Evolutionary conservation across 2,329 filamentous ascomycete genomes (phyloP), one percentile per base, ranked within the genome.

Genomic region (Colletotrichum chrysophilum): DNA sequence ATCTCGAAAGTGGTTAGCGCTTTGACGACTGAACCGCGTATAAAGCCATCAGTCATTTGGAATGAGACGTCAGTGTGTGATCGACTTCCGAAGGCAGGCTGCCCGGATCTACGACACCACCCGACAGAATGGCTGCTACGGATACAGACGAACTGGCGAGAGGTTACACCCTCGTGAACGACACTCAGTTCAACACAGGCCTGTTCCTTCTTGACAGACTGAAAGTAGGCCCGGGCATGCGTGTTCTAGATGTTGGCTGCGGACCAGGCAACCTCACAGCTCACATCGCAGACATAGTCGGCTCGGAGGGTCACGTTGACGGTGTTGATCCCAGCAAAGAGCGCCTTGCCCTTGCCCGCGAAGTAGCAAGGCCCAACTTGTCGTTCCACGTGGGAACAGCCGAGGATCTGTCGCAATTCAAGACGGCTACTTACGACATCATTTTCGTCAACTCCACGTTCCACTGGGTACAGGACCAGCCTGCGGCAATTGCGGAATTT

Each of bases 341-440:
- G 28, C 70, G 70, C 21, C 32, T 72, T 13, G 34, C 70, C 34
- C 70, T 72, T 13, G 70, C 70, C 9, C 52, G 16, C 7, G 7
- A 61, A 21, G n/a, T 18, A 8, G n/a, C 14, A n/a, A 28, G 13
- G 6, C 28, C 43, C 5, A 68, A 38, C 30, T 32, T 72, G 16
- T 43, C 56, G 1, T 72, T 72, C 16, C 52, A 62, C 28, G 48
- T 79, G 0, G 75, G 74, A 1, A 86, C 89, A 78, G 88, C 83
- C 7, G 80, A 79, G n/a, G 68, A 80, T 6, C 81, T 87, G 18
- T 80, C 84, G 2, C 76, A 80, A 3, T 88, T 85, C 65, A 78
- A 83, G 4, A 77, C 28, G 32, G 64, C 18, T 18, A 72, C 55
- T 30, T 72, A 83, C 0, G 85, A 85, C 5, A 81, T 84, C 18